Evolutionary conservation across 208 protist genomes (phyloP), one percentile per base, ranked within the genome.

Genomic region (Leishmania aethiopica): DNA sequence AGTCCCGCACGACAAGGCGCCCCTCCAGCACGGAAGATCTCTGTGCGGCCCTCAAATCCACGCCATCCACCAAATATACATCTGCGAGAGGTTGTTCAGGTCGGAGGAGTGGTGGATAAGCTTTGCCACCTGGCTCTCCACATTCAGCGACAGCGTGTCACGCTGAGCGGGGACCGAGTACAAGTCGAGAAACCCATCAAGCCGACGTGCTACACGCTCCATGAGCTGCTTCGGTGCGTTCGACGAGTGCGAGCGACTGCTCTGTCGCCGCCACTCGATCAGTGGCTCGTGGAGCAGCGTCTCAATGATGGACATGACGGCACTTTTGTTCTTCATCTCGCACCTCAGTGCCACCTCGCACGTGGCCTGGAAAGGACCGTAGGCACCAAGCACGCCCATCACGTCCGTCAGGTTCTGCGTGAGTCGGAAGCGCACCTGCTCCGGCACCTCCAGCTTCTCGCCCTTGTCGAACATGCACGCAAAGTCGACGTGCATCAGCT

Each of bases 41-140:
- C 47, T 28, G 28, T 5, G 19, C 15, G n/a, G 76, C 49, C 32
- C 45, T 64, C 69, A 99, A 11, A 98, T 77, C 95, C 95, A 99
- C 28, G 96, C 90, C 96, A 99, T 99, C 98, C 98, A 99, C 96
- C 98, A 98, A n/a, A 95, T 92, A 88, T 99, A 99, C 97, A 99
- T 99, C 45, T 96, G 88, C 25, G 88, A 89, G 22, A 99, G 90
- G 75, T 99, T 99, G 81, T 98, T 93, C 42, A 94, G 47, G 11
- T 92, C 86, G 17, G 97, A 98, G 22, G 98, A 96, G 81, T 98
- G 92, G 67, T 92, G 92, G 69, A 99, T 99, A 2, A 99, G 90
- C 69, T 96, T 93, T 47, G 97, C 91, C 32, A 99, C 97, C 79
- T 99, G 97, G 13, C 97, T 96, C 72, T 98, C 91, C 35, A 98